Evolutionary conservation across 2,329 filamentous ascomycete species (phyloP), one percentile per base, ranked within the genome.

Genomic region (Fusarium agapanthi): DNA sequence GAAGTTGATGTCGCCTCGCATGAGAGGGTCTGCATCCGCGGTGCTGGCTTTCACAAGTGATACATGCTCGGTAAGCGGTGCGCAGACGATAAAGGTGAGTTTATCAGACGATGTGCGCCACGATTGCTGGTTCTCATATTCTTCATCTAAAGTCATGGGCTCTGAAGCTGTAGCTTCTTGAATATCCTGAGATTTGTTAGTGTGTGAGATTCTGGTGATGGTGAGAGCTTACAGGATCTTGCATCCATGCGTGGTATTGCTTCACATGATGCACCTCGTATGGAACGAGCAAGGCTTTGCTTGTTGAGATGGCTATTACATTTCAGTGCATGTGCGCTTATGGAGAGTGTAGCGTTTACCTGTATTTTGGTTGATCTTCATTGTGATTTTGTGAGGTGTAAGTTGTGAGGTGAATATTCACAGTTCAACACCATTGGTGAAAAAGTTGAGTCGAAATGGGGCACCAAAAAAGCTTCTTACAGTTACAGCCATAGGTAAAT

Each of bases 231-330:
- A 88, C 92, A 57, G 91, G 87, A 77, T 96, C 91, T 84, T 95
- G 88, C 95, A 98, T 98, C 95, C 95, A 98, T 77, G 87, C 84
- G 80, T 97, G 94, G 80, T 98, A 98, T 41, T 87, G 90, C 22
- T 87, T 87, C 30, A 98, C 95, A 84, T 98, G 95, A 78, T 91
- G 92, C 41, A 86, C 83, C 71, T 92, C 91, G 82, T 98, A 98
- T 0, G 95, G 95, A 15, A 97, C 94, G 15, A 98, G 88, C 24
- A 97, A 87, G 48, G 93, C 85, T 55, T 85, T 85, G 9, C 87
- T 82, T 3, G 92, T 92, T 7, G 88, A 86, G 37, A 97, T 83
- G 24, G 91, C 94, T 97, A 74, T 24, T 22, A 2, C 14, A 0
- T 7, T 12, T 58, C 61, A 63, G 68, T 47, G 2, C 8, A 14